phyloP scores from a whole-genome alignment of 495 filamentous ascomycete species.

The Tuber brumale region DNA sequence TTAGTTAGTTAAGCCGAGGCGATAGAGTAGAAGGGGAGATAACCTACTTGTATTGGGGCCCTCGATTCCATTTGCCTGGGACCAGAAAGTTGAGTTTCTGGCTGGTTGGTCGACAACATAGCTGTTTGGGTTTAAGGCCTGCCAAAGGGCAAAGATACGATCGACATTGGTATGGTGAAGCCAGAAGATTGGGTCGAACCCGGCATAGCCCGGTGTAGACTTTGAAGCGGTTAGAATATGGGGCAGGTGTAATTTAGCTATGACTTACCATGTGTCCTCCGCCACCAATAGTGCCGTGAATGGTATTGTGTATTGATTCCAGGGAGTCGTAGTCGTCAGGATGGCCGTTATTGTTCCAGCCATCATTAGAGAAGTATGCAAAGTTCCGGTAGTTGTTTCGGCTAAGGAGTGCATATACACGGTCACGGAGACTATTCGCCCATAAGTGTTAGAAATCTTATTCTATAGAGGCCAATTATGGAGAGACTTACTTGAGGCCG shows the following conservation, averaged over 20 bases:
- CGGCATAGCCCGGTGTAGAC: conserved; percentile 23
- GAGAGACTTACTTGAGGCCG: conserved; percentile 36
- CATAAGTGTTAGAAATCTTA: not conserved
- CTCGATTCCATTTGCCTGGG: conserved; percentile 19
- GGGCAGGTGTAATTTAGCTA: not conserved
- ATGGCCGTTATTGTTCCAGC: conserved; percentile 55
- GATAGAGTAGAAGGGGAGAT: not conserved
- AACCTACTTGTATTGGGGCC: conserved; percentile 26
- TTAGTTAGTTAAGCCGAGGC: not conserved
- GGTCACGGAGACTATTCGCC: conserved; percentile 57
- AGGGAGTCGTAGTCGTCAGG: conserved; percentile 47
- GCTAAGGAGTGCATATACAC: conserved; percentile 58
- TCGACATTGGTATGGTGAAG: conserved; percentile 61
- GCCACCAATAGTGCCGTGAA: conserved; percentile 27
- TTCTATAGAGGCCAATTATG: not conserved
- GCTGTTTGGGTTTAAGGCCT: conserved; percentile 43
- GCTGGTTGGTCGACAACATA: conserved; percentile 27
- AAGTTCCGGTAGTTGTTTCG: conserved; percentile 46
- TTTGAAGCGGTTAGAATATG: conserved; percentile 6
- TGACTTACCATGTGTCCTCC: conserved; percentile 48
- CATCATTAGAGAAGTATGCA: conserved; percentile 58
- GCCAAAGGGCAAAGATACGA: conserved; percentile 65
- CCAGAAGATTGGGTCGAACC: conserved; percentile 69
- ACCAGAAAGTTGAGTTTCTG: conserved; percentile 25
- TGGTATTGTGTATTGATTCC: conserved; percentile 34